These are phyloP conservation scores for Saturnispora halmiae DNA, from an alignment of 805 yeast species.

Conservation along the genomic window DNA sequence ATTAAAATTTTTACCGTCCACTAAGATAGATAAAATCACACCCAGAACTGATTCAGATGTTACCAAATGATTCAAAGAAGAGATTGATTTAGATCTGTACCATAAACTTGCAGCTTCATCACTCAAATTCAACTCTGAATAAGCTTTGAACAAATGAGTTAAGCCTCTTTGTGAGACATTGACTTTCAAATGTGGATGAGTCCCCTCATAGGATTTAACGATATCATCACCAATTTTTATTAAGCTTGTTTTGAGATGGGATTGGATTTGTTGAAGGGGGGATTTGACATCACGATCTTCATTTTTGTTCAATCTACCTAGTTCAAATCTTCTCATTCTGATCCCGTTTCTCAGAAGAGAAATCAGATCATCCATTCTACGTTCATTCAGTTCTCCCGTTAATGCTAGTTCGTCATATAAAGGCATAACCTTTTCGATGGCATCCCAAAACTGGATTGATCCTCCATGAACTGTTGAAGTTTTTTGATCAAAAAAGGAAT, in stretches of 20 bases:
- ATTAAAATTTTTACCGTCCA: slow-evolving; percentile 45
- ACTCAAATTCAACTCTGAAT: slow-evolving; percentile 47
- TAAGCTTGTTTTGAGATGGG: slow-evolving; percentile 35
- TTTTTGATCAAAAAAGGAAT: slow-evolving; percentile 26
- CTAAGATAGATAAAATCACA: slow-evolving; percentile 56
- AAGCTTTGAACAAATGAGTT: slow-evolving; percentile 46
- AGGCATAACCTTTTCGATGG: slow-evolving; percentile 40
- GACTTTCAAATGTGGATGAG: slow-evolving; percentile 24
- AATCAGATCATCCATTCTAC: slow-evolving; percentile 37
- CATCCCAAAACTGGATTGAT: slow-evolving; percentile 40
- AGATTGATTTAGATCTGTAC: slow-evolving; percentile 47
- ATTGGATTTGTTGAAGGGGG: slow-evolving; percentile 41
- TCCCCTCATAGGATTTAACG: slow-evolving; percentile 15
- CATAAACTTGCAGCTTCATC: slow-evolving; percentile 60
- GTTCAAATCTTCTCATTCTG: slow-evolving; percentile 44
- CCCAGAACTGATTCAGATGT: slow-evolving; percentile 60
- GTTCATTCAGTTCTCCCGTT: slow-evolving; percentile 39
- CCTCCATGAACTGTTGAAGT: slow-evolving; percentile 30
- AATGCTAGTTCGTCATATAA: slow-evolving; percentile 38
- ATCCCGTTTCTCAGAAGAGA: slow-evolving; percentile 47
- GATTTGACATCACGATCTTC: slow-evolving; percentile 47
- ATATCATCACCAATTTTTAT: slow-evolving; percentile 41
- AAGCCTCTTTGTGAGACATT: slow-evolving; percentile 42
- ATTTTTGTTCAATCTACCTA: slow-evolving; percentile 44
- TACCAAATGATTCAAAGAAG: slow-evolving; percentile 34